These are phyloP conservation scores for Lentinula detonsa DNA, from an alignment of 768 basidiomycete species.

Conservation along the genomic window DNA sequence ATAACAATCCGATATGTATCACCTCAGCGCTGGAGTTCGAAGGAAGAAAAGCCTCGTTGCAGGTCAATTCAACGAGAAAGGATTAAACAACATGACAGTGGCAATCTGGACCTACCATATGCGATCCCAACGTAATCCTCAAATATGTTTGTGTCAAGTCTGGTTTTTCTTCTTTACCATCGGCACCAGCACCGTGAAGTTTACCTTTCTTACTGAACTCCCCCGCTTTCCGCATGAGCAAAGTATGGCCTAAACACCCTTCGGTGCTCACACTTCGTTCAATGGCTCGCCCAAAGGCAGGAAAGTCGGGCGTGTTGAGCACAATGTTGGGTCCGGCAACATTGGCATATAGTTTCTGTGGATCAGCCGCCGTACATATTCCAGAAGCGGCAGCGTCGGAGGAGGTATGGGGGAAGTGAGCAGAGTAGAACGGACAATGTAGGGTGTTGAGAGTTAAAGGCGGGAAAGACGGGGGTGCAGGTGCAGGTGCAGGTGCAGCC, in stretches of 20 bases:
- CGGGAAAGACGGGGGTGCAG: background rate
- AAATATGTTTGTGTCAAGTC: slow-evolving; percentile 14
- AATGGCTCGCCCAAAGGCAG: slow-evolving; percentile 18
- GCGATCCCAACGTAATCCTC: slow-evolving; percentile 16
- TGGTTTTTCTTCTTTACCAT: background rate
- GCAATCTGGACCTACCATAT: slow-evolving; percentile 4
- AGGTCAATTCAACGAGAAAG: background rate
- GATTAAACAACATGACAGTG: background rate
- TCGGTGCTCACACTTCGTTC: slow-evolving; percentile 15
- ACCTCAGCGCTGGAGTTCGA: no score
- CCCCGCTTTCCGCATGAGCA: slow-evolving; percentile 12
- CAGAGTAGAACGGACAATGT: background rate
- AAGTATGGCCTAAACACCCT: slow-evolving; percentile 10
- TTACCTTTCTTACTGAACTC: slow-evolving; percentile 11
- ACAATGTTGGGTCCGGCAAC: slow-evolving; percentile 14
- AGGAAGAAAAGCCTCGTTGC: background rate
- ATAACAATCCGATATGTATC: no score
- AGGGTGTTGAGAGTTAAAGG: background rate
- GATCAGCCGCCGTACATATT: background rate
- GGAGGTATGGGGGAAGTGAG: background rate
- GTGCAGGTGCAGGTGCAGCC: background rate
- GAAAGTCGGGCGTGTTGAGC: slow-evolving; percentile 15
- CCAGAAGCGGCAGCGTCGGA: background rate
- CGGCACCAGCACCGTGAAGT: background rate
- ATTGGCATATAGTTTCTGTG: slow-evolving; percentile 14